Conservation (phyloP, 2,329 filamentous ascomycete genomes). For the Reticulascus tulasneorum region DNA sequence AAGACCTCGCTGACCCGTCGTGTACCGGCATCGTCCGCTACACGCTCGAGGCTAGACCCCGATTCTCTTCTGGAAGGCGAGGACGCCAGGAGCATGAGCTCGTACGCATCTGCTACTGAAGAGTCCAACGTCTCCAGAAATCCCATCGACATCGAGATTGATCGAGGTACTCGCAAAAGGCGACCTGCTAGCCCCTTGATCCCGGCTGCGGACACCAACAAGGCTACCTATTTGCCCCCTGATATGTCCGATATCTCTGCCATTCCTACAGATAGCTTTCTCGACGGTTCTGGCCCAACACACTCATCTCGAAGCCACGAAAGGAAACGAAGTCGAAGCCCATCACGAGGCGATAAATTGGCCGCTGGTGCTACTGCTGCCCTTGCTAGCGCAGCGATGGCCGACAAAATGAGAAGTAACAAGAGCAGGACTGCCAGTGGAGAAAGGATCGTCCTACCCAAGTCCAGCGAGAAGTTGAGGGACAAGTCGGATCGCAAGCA, state of each 20-base stretch:
- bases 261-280: slow-evolving; percentile 59
- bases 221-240: slow-evolving; percentile 57
- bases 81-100: slow-evolving; percentile 65
- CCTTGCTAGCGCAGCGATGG: slow-evolving; percentile 31
- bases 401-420: slow-evolving; percentile 38
- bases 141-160: slow-evolving; percentile 86
- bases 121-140: slow-evolving; percentile 73
- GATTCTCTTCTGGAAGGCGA: slow-evolving; percentile 46
- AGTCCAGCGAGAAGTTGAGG: slow-evolving; percentile 35
- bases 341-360: slow-evolving; percentile 33
- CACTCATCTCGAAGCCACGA: slow-evolving; percentile 26
- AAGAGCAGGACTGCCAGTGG: slow-evolving; percentile 40
- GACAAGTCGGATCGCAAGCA: slow-evolving; percentile 50
- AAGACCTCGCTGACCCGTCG: slow-evolving; percentile 56
- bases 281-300: slow-evolving; percentile 46
- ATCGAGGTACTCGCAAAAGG: slow-evolving; percentile 50
- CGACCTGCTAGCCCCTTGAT: slow-evolving; percentile 66
- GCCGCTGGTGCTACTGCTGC: slow-evolving; percentile 33
- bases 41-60: slow-evolving; percentile 31
- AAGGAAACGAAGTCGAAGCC: slow-evolving; percentile 38
- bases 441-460: slow-evolving; percentile 32
- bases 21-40: slow-evolving; percentile 50
- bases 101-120: slow-evolving; percentile 73
- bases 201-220: slow-evolving; percentile 52
- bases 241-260: slow-evolving; percentile 83